Base-by-base conservation (phyloP, 2,329 filamentous ascomycete genomes). In the Hortaea sp. region DNA sequence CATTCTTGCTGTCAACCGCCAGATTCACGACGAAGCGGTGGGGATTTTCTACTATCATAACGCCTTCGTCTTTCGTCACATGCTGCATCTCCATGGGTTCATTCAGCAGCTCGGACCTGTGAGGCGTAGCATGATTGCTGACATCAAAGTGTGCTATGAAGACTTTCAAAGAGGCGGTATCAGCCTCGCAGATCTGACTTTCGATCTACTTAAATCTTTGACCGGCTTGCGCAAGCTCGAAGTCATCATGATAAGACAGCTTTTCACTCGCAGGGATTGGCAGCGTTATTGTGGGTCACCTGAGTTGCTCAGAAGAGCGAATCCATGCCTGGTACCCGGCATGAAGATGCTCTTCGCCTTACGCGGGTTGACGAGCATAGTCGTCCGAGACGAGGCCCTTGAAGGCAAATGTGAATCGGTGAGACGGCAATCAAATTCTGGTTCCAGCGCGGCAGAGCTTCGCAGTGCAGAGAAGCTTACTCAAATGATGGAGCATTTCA, bases 51-150 rank as follows among this genome's bases (percentile, higher is more conserved):
- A 62, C 45, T 37, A 47, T 13, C 20, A 32, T 12, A 62, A 57
- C 30, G 27, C 47, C 1, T 56, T 62, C 42, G 40, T 54, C 6
- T 63, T 63, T 53, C 56, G 58, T 44, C 58, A 55, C 31, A 51
- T 54, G 2, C 39, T 48, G 4, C 58, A 61, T 40, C 20, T 59
- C 2, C 44, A 47, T 6, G 47, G 47, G 7, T 62, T 61, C 31
- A 9, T 56, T 1, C 31, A 49, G 3, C 42, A 30, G 13, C 39
- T 61, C 9, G 51, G 49, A 4, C 7, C 38, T 1, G 11, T 46
- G 6, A 54, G 58, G 5, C 53, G 48, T 10, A 29, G 29, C 7
- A 46, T 47, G 5, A 49, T 62, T 12, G 42, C 47, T 6, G 49
- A 56, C 29, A 43, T 63, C 39, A 58, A 53, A 1, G 44, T 63